Evolutionary conservation across 306 rosid species (phyloP).

Genomic region (barrel medic (Medicago truncatula)): MtrunA17r5.0-ANR NC_053049.1:1050501-1051000

Average conservation of each 20-base stretch:
- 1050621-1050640: neutral
- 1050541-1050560: neutral
- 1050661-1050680: conserved; percentile 26
- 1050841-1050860: neutral
- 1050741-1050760: conserved; percentile 12
- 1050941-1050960: conserved; percentile 7
- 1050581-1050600: too few relatives aligned
- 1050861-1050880: too few relatives aligned
- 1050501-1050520: neutral
- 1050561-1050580: neutral
- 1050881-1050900: too few relatives aligned
- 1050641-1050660: neutral
- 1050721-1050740: conserved; percentile 20
- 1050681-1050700: neutral
- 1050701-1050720: conserved; percentile 16
- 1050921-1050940: neutral
- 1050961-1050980: neutral
- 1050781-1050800: neutral
- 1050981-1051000: conserved; percentile 11
- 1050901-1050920: too few relatives aligned
- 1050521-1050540: neutral
- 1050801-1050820: too few relatives aligned
- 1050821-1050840: neutral
- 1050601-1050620: neutral
- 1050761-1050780: neutral